Percentiles rank a stretch among this genome's conserved stretches.
Evolutionary conservation across 805 yeast genomes (phyloP).

Genomic region (Hyphopichia homilentoma): DNA sequence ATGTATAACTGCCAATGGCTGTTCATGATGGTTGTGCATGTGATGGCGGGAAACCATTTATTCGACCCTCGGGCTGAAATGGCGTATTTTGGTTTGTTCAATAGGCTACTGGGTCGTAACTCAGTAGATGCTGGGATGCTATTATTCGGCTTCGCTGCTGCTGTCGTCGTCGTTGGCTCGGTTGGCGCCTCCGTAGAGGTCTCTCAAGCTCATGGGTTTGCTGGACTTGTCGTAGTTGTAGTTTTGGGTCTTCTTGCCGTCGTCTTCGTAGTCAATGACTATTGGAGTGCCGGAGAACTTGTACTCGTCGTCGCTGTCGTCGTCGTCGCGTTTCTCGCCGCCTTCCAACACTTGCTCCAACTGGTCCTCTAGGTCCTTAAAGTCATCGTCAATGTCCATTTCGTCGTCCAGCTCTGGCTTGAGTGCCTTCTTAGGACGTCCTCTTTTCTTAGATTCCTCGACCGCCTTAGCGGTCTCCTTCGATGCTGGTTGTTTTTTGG

Average conservation of each 20-base stretch:
- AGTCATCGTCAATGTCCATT: constrained; percentile 35
- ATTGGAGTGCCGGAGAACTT: constrained; percentile 20
- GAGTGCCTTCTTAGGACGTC: constrained; percentile 3
- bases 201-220: constrained; percentile 40
- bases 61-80: too few relatives aligned
- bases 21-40: too few relatives aligned
- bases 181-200: constrained; percentile 26
- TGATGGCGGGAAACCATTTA: too few relatives aligned
- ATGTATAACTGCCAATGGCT: too few relatives aligned
- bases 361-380: constrained; percentile 41
- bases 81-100: too few relatives aligned
- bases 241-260: constrained; percentile 6
- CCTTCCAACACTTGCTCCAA: constrained; percentile 38
- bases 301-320: constrained; percentile 23
- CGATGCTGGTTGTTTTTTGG: not conserved
- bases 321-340: constrained; percentile 19
- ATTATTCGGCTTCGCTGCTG: constrained; percentile 30
- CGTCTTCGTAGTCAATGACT: constrained; percentile 23
- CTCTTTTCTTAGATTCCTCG: constrained; percentile 2
- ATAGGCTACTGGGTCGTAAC: too few relatives aligned
- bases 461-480: constrained; percentile 1
- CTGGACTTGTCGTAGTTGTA: constrained; percentile 1
- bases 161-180: constrained; percentile 23
- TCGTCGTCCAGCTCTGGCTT: constrained; percentile 5
- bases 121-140: too few relatives aligned